Conservation (phyloP, 805 yeast species). For the Nakazawaea ambrosiae region DNA sequence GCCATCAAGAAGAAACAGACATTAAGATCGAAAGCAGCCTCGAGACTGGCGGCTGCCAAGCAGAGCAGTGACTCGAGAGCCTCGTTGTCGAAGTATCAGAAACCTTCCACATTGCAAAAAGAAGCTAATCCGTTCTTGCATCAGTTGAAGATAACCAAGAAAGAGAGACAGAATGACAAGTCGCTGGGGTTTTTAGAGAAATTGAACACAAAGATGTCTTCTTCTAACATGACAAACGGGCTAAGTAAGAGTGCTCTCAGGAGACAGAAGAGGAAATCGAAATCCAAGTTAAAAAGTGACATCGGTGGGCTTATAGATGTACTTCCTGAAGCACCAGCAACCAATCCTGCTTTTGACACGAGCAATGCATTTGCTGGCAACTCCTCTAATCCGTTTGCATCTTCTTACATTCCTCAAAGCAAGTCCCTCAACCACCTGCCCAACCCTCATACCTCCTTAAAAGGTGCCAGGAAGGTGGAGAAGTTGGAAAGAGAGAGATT, state of each 20-base stretch:
- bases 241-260: slow-evolving; percentile 62
- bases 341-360: slow-evolving; percentile 13
- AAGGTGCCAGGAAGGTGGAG: slow-evolving; percentile 48
- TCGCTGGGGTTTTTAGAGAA: slow-evolving; percentile 30
- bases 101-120: neutral
- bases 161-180: slow-evolving; percentile 39
- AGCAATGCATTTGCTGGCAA: too few species aligned
- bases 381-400: too few species aligned
- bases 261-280: slow-evolving; percentile 54
- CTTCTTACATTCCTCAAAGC: slow-evolving; percentile 13
- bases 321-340: slow-evolving; percentile 31
- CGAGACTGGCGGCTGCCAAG: slow-evolving; percentile 18
- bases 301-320: slow-evolving; percentile 56
- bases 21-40: slow-evolving; percentile 33
- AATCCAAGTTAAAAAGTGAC: slow-evolving; percentile 60
- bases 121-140: slow-evolving; percentile 44
- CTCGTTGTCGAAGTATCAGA: slow-evolving; percentile 3
- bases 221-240: slow-evolving; percentile 29
- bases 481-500: slow-evolving; percentile 53
- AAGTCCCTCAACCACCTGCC: slow-evolving; percentile 30
- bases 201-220: slow-evolving; percentile 27
- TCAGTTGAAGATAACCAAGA: slow-evolving; percentile 44
- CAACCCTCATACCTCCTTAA: slow-evolving; percentile 23
- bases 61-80: slow-evolving; percentile 27
- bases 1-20: slow-evolving; percentile 41